Conservation (phyloP, 1,284 basidiomycete species). For the Apiotrichum domesticum region DNA sequence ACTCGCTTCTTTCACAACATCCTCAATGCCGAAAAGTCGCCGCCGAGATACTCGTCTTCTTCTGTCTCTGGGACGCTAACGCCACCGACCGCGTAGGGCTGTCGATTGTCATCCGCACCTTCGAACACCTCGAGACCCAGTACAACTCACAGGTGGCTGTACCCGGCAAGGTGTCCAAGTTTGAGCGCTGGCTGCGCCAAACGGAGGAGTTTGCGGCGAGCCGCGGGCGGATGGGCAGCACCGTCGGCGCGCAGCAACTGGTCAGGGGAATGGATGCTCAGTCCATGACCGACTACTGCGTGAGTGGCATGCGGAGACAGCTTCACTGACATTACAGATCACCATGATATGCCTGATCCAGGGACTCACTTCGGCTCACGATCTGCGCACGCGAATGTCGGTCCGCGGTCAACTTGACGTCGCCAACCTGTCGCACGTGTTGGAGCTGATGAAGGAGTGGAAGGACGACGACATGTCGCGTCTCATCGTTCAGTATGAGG, state of each 20-base stretch:
- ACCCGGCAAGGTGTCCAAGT: constrained; percentile 61
- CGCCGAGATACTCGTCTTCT: constrained; percentile 61
- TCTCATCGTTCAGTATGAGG: constrained; percentile 63
- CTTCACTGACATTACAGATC: constrained; percentile 12
- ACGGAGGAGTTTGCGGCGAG: constrained; percentile 73
- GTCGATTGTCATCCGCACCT: constrained; percentile 49
- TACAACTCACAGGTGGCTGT: constrained; percentile 30
- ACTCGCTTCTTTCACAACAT: constrained; percentile 76
- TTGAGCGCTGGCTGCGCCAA: constrained; percentile 85
- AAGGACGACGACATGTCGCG: constrained; percentile 57
- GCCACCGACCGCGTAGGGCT: constrained; percentile 46
- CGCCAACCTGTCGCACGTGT: constrained; percentile 69
- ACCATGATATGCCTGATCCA: constrained; percentile 30
- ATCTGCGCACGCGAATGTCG: constrained; percentile 41
- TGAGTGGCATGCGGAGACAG: constrained; percentile 16
- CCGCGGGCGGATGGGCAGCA: constrained; percentile 87
- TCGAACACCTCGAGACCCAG: constrained; percentile 45
- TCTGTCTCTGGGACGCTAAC: constrained; percentile 48
- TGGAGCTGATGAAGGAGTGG: constrained; percentile 66
- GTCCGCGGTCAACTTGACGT: constrained; percentile 71
- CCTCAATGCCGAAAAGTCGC: constrained; percentile 73
- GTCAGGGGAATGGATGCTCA: constrained; percentile 51
- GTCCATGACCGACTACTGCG: constrained; percentile 34
- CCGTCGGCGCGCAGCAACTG: constrained; percentile 90
- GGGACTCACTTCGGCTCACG: constrained; percentile 22